Base-by-base conservation (phyloP, 495 filamentous ascomycete species). In the Schizothecium vesticola region DNA sequence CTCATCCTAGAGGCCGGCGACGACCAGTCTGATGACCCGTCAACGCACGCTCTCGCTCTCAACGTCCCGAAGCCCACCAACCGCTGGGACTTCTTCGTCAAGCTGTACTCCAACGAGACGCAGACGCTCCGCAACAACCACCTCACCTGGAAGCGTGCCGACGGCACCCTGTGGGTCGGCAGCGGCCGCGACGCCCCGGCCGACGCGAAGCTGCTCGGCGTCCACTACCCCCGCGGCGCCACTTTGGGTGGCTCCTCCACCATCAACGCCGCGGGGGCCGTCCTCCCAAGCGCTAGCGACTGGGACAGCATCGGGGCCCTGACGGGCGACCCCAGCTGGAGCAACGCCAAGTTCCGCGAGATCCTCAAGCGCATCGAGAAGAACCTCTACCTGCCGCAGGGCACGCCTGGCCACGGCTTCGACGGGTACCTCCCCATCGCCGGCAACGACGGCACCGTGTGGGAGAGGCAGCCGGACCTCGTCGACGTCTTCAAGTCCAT, bases 361-460 rank as follows among this genome's bases (percentile, higher is more conserved):
- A 80, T 83, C 67, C 79, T 84, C 67, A 75, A 76, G 56, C 78
- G 75, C 11, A 68, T 88, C 55, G 87, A 89, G 73, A 81, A 81
- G 26, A 85, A 85, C 72, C 70, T 83, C 57, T 88, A 88, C 72
- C 59, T 82, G 16, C 70, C 80, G 3, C 77, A 81, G 13, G 75
- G 74, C 9, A 79, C 80, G 1, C 73, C 77, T 0, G 77, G 73
- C 28, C 87, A 89, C 71, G 88, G 87, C 16, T 85, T 83, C 68
- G 72, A 82, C 59, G 87, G 88, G 11, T 90, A 82, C 81, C 73
- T 89, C 21, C 72, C 79, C 51, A 79, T 70, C 24, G 76, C 74
- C 51, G 59, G 51, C 55, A 73, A 69, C 29, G 75, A 80, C 61
- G 74, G 80, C 16, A 78, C 79, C 29, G 81, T 78, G 1, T 83